Base-by-base conservation (phyloP, 2,329 filamentous ascomycete species). In the Diaporthe vexans region DNA sequence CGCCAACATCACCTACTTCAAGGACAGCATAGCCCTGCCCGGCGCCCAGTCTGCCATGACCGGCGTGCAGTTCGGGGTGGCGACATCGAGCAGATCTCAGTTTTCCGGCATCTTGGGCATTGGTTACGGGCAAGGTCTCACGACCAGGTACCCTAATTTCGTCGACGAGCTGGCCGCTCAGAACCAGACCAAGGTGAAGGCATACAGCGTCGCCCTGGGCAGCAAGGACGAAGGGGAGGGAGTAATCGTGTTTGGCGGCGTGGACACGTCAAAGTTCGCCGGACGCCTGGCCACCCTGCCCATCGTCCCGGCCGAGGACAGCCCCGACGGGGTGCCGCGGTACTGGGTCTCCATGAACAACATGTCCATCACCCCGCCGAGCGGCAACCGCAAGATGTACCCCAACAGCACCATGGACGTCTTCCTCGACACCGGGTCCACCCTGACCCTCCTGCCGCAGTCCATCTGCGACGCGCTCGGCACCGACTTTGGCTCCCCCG, bases 381-480 rank as follows among this genome's bases (percentile, higher is more conserved):
- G 77, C 71, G 81, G 82, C 35, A 63, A 79, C 59, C 78, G 76
- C 43, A 81, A 79, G 57, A 77, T 78, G 74, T 87, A 86, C 76
- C 70, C 79, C 52, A 81, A 82, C 78, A 83, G 83, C 58, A 78
- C 77, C 21, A 83, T 87, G 77, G 85, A 90, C 17, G 92, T 93
- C 15, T 91, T 94, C 71, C 87, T 94, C 57, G 93, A 95, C 82
- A 93, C 91, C 35, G 93, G 93, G 9, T 91, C 91, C 33, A 94
- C 91, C 19, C 85, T 94, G 78, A 92, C 90, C 67, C 89, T 94
- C 72, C 85, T 95, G 1, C 93, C 93, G 1, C 83, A 88, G 72
- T 80, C 81, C 26, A 82, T 94, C 43, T 88, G 88, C 56, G 78
- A 82, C n/a, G 76, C 79, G 56, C 86, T 91, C 43, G 87, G 87